Evolutionary conservation across 257 asterid genomes (phyloP).

Genomic region (Parsonsia alboflavescens): DNA sequence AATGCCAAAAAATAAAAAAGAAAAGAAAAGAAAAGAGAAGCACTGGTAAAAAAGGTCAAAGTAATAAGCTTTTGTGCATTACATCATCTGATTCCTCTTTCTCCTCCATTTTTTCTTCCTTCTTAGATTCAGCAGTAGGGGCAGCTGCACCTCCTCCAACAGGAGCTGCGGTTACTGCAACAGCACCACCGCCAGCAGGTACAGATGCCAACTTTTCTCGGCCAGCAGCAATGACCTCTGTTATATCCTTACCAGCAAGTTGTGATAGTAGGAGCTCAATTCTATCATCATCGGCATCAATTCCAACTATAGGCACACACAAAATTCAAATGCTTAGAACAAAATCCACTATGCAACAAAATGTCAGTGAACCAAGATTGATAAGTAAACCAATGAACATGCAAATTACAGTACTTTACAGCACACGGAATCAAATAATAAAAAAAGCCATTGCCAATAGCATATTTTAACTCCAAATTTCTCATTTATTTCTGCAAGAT

Average conservation of each 20-base stretch:
- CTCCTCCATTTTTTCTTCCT: conserved; percentile 22
- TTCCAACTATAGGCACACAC: conserved; percentile 22
- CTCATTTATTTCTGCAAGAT: not conserved
- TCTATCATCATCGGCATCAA: conserved; percentile 22
- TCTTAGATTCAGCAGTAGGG: conserved; percentile 10
- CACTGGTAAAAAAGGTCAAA: too few species aligned
- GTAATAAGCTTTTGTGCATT: not conserved
- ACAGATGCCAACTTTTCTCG: conserved; percentile 27
- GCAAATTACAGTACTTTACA: not conserved
- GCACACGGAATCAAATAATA: too few species aligned
- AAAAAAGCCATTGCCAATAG: not conserved
- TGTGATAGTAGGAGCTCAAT: conserved; percentile 24
- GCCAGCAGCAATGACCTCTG: conserved; percentile 30
- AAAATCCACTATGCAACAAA: not conserved
- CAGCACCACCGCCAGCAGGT: conserved; percentile 26
- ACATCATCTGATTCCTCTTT: conserved; percentile 28
- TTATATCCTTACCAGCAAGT: conserved; percentile 25
- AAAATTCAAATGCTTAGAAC: not conserved
- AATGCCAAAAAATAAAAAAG: too few species aligned
- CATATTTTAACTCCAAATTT: not conserved
- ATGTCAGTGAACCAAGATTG: not conserved
- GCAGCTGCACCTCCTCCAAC: conserved; percentile 17
- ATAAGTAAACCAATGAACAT: not conserved
- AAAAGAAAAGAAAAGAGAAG: too few species aligned
- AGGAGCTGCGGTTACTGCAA: conserved; percentile 7